Conservation (phyloP, 306 rosid genomes). For the Alnus rubra region DNA sequence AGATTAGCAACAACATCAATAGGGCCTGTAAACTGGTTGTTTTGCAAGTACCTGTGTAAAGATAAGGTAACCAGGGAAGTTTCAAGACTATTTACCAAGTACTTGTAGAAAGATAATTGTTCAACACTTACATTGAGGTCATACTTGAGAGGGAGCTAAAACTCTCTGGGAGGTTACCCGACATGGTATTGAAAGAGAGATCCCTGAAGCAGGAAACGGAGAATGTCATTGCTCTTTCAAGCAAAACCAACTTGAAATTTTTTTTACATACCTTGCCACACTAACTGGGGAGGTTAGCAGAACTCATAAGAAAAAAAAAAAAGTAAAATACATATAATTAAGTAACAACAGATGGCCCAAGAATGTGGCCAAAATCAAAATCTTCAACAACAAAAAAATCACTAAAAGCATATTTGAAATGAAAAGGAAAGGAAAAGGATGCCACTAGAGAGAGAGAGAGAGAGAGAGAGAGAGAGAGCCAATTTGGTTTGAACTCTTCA, state of each 20-base stretch:
- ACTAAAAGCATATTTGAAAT: not conserved
- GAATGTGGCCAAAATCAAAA: not conserved
- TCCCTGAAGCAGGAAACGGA: conserved; percentile 68
- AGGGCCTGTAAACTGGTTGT: conserved; percentile 85
- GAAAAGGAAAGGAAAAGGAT: not conserved
- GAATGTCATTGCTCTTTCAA: conserved; percentile 17
- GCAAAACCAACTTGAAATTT: not conserved
- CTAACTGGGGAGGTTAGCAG: not conserved
- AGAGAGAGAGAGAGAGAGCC: no score
- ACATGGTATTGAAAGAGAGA: conserved; percentile 72
- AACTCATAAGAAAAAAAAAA: not conserved
- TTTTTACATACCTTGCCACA: conserved; percentile 3
- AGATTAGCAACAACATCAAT: conserved; percentile 82
- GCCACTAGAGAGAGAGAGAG: conserved; percentile 3
- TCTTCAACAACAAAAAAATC: not conserved
- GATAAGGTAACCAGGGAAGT: conserved; percentile 28
- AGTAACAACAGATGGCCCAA: not conserved
- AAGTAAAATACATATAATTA: not conserved
- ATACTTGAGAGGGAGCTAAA: conserved; percentile 77
- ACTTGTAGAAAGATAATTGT: conserved; percentile 12
- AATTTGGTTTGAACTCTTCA: conserved; percentile 13
- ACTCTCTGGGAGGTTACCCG: conserved; percentile 81
- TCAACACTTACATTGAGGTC: conserved; percentile 55
- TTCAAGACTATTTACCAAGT: conserved; percentile 29
- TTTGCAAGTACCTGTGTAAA: conserved; percentile 68